Percentiles rank a stretch among this genome's conserved stretches.
Evolutionary conservation across 1,139 yeast species (phyloP).

Genomic region (Trichomonascaceae sp.): DNA sequence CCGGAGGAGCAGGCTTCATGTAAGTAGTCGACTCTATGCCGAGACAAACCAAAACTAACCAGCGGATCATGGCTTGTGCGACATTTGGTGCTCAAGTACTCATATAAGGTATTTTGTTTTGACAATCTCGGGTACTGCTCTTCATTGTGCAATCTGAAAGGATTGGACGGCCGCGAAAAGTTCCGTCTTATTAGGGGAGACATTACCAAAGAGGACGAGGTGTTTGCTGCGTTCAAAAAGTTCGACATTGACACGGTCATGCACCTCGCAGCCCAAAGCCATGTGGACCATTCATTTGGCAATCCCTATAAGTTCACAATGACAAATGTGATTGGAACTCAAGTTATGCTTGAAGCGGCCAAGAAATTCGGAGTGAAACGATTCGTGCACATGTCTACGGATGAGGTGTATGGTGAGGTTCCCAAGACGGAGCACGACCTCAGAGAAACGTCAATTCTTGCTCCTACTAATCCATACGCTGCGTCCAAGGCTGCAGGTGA

Average conservation of each 20-base stretch:
- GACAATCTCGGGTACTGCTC: constrained; percentile 34
- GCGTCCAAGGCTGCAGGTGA: constrained; percentile 49
- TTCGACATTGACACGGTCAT: constrained; percentile 29
- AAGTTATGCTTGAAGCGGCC: constrained; percentile 35
- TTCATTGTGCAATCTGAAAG: constrained; percentile 15
- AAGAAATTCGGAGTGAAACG: constrained; percentile 18
- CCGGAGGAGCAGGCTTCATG: constrained; percentile 53
- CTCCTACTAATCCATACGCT: constrained; percentile 49
- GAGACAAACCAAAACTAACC: constrained; percentile 2
- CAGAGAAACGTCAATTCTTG: constrained; percentile 29
- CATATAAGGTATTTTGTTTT: constrained; percentile 33
- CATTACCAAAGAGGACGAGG: constrained; percentile 22
- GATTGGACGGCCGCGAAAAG: constrained; percentile 14
- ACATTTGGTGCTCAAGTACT: constrained; percentile 29
- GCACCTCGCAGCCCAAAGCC: constrained; percentile 48
- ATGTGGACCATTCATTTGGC: constrained; percentile 41
- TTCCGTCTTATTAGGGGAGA: constrained; percentile 29
- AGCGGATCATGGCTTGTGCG: constrained; percentile 32
- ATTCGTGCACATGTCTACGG: constrained; percentile 45
- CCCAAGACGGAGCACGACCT: constrained; percentile 20
- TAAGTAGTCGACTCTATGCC: constrained; percentile 8
- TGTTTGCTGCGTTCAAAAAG: constrained; percentile 15
- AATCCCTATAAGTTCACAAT: constrained; percentile 35
- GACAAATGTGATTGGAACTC: constrained; percentile 40
- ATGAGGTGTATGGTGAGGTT: constrained; percentile 45